Conservation (phyloP, 2,329 filamentous ascomycete genomes). For the Fusarium mexicanum region DNA sequence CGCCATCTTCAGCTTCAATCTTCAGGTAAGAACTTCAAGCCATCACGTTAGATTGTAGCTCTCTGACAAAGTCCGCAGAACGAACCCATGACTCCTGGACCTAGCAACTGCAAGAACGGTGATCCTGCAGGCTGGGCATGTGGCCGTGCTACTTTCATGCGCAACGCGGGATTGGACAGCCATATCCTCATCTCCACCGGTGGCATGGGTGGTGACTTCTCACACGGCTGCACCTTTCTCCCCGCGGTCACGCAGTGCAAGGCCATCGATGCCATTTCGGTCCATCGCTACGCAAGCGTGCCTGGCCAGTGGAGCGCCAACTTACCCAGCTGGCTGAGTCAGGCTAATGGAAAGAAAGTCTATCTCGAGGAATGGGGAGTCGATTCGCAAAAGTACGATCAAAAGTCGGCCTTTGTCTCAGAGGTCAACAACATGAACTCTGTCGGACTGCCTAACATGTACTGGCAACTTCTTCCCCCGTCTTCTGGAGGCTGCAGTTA, state of each 20-base stretch:
- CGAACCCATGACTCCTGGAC: neutral
- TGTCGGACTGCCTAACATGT: neutral
- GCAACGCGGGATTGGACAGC: neutral
- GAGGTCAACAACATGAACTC: neutral
- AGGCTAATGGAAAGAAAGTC: neutral
- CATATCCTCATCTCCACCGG: neutral
- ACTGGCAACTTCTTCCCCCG: neutral
- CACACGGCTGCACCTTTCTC: neutral
- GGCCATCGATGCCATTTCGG: neutral
- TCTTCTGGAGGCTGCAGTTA: neutral
- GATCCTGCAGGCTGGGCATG: neutral
- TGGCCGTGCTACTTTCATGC: neutral
- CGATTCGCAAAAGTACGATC: neutral
- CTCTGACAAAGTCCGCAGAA: neutral
- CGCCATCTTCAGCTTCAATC: neutral
- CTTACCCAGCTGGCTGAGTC: neutral
- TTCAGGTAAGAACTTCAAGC: fast-evolving
- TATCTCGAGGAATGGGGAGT: neutral
- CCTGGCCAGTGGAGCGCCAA: neutral
- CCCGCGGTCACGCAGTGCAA: neutral
- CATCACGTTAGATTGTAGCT: fast-evolving
- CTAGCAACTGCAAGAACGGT: neutral
- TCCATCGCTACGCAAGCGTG: neutral
- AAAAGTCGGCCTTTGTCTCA: neutral
- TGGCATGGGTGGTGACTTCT: neutral